A percentile compares a stretch with the other conserved stretches of the same genome.
Evolutionary conservation across 139 green algal genomes (phyloP).

Genomic region (Volvox reticuliferus): DNA sequence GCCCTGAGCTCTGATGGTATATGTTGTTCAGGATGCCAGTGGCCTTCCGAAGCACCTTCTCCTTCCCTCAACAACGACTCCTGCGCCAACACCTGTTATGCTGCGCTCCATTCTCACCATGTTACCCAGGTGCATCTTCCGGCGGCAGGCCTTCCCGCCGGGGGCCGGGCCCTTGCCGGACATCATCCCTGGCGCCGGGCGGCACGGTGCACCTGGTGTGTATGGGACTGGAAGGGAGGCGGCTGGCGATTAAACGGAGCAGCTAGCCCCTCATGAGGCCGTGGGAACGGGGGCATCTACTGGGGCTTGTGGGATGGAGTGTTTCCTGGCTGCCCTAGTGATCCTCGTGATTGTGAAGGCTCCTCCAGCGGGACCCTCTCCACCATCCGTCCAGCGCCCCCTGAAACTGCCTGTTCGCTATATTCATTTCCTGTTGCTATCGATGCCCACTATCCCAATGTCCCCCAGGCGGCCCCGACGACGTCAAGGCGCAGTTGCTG

Average conservation of each 20-base stretch:
- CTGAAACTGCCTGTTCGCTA: no score
- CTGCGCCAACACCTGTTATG: no score
- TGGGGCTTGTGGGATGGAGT: no score
- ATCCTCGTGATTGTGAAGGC: no score
- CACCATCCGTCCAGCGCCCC: no score
- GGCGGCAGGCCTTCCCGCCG: slow-evolving; percentile 43
- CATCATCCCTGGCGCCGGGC: slow-evolving; percentile 26
- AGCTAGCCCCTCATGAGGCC: no score
- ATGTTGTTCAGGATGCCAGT: background rate
- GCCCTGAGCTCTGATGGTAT: background rate
- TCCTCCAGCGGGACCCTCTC: no score
- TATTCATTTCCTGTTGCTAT: no score
- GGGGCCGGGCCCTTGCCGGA: slow-evolving; percentile 26
- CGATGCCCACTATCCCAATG: no score
- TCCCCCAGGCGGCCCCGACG: slow-evolving; percentile 28
- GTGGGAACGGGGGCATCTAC: no score
- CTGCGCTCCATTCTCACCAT: background rate
- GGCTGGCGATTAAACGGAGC: background rate
- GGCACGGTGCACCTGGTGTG: background rate
- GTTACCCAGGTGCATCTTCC: slow-evolving; percentile 27
- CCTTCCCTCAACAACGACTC: no score
- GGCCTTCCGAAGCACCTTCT: background rate
- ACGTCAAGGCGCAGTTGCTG: slow-evolving; percentile 56
- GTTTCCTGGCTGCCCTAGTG: no score
- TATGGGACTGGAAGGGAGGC: background rate